These are phyloP conservation scores for Penicillium maclennaniae DNA, from an alignment of 495 filamentous ascomycete genomes.

Conservation along the genomic window DNA sequence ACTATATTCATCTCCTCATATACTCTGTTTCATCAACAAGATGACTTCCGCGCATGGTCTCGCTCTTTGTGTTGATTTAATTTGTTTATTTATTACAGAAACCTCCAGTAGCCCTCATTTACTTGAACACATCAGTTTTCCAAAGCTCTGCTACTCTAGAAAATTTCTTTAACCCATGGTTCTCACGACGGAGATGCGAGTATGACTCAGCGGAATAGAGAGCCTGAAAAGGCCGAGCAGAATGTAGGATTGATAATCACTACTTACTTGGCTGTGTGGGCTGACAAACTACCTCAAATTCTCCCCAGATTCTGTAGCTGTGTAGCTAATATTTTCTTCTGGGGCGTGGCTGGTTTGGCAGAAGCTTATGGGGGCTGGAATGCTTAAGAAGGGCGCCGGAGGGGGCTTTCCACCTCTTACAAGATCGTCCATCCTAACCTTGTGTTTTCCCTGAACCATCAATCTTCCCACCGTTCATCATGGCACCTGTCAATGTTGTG, in stretches of 20 bases:
- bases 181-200: not conserved
- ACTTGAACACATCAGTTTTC: no score
- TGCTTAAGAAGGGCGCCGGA: not conserved
- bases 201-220: not conserved
- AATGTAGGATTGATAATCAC: slow-evolving; percentile 6
- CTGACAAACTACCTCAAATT: slow-evolving; percentile 5
- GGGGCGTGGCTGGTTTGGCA: not conserved
- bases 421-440: slow-evolving; percentile 1
- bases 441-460: not conserved
- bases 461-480: slow-evolving; percentile 3
- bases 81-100: no score
- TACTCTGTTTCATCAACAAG: not conserved
- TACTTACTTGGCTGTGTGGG: not conserved
- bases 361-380: not conserved
- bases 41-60: not conserved
- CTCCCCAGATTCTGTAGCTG: not conserved
- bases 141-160: not conserved
- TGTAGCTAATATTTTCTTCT: not conserved
- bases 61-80: no score
- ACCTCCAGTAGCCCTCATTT: no score
- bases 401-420: not conserved
- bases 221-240: not conserved
- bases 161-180: not conserved
- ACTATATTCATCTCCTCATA: not conserved
- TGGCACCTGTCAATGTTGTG: slow-evolving; percentile 41